Percentiles rank a stretch among this genome's conserved stretches.
These are phyloP conservation scores for Leccinum boreale DNA, from an alignment of 768 basidiomycete species.

Conservation along the genomic window DNA sequence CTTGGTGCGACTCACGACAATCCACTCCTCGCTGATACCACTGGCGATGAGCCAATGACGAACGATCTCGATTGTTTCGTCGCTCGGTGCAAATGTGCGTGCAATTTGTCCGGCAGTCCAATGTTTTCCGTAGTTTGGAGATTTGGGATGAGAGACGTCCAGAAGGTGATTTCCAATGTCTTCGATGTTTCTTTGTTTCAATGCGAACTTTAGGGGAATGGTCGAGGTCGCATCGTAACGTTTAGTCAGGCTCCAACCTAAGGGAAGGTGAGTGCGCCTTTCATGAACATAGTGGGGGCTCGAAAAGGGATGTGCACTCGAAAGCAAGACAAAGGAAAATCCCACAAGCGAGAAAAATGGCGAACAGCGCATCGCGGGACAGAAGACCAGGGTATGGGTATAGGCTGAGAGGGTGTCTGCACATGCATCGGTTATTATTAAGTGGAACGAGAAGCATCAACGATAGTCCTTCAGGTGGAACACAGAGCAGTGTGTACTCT, in stretches of 20 bases:
- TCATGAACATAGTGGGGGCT: constrained; percentile 37
- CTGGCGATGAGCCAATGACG: constrained; percentile 26
- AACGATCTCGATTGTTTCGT: constrained; percentile 22
- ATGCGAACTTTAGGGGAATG: constrained; percentile 30
- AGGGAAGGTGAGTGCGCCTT: constrained; percentile 34
- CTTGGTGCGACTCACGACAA: constrained; percentile 13
- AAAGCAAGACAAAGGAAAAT: constrained; percentile 12
- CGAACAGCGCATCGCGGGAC: constrained; percentile 11
- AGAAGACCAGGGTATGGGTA: not conserved
- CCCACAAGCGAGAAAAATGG: constrained; percentile 1
- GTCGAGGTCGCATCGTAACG: constrained; percentile 31
- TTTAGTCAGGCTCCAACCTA: constrained; percentile 36
- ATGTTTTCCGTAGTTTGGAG: constrained; percentile 30
- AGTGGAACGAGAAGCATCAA: not conserved
- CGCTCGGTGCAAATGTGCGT: constrained; percentile 25
- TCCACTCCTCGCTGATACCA: constrained; percentile 23
- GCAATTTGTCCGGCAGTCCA: constrained; percentile 30
- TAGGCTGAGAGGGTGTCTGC: not conserved
- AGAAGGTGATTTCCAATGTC: constrained; percentile 23
- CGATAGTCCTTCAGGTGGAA: not conserved
- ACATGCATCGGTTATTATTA: not conserved
- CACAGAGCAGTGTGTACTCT: not conserved
- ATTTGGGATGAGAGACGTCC: constrained; percentile 34
- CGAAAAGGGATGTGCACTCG: constrained; percentile 13
- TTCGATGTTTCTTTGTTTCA: constrained; percentile 31